A percentile compares a stretch with the other conserved stretches of the same genome.
Conservation (phyloP, 2,329 filamentous ascomycete genomes). For the Fusarium albosuccineum region DNA sequence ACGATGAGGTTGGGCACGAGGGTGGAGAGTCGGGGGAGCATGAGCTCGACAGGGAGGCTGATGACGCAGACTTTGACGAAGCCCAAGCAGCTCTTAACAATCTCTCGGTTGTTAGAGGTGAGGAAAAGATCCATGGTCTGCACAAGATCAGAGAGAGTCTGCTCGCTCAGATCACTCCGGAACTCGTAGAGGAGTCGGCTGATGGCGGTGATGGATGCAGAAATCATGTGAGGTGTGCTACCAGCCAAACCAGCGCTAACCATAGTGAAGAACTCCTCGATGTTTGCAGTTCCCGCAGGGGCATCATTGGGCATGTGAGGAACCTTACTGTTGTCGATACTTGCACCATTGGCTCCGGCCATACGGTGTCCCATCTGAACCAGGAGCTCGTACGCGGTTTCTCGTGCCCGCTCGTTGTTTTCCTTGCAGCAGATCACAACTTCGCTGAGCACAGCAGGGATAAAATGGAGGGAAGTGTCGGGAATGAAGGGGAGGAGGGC, state of each 20-base stretch:
- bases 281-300: conserved; percentile 79
- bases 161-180: conserved; percentile 74
- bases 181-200: conserved; percentile 96
- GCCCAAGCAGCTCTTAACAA: conserved; percentile 92
- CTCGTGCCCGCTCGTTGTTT: conserved; percentile 94
- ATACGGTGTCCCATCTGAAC: conserved; percentile 90
- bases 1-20: conserved; percentile 92
- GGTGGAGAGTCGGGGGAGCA: conserved; percentile 80
- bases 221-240: conserved; percentile 96
- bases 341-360: conserved; percentile 72
- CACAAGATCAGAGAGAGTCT: conserved; percentile 85
- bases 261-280: conserved; percentile 99
- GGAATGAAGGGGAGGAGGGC: conserved; percentile 86
- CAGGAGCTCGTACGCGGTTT: conserved; percentile 89
- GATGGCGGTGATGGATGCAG: conserved; percentile 93
- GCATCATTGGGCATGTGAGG: conserved; percentile 88
- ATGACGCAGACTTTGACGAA: conserved; percentile 98
- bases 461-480: conserved; percentile 86
- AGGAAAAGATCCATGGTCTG: conserved; percentile 97
- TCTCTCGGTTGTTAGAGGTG: conserved; percentile 95
- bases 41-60: conserved; percentile 81
- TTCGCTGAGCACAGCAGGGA: conserved; percentile 90
- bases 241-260: conserved; percentile 94
- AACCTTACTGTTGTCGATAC: conserved; percentile 88
- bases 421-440: conserved; percentile 98